Base-by-base conservation (phyloP, 225 moss, liverwort and hornwort species). In the Anthoceros angustus region DNA sequence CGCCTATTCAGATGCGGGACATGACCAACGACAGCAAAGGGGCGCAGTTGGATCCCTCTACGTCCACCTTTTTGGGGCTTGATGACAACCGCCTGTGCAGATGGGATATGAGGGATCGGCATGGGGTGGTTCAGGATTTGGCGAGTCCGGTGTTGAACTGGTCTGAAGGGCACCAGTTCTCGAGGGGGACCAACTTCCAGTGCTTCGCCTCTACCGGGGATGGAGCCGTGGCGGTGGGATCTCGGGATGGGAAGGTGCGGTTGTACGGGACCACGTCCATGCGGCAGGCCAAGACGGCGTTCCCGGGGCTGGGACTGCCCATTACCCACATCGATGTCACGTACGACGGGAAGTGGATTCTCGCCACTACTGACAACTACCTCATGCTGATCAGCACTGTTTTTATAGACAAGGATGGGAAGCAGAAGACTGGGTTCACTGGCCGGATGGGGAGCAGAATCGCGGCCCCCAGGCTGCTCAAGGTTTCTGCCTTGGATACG, bases 311-410 rank as follows among this genome's bases (percentile, higher is more conserved):
- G 65, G 95, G 95, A 25, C 82, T 88, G 20, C 85, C 95, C 6
- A 88, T 98, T 40, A 98, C 88, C 10, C 86, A 98, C 77, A 91
- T 98, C 0, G 95, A 98, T 70, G 92, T 98, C n/a, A 98, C 92
- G 0, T 98, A 80, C 70, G 92, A 92, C 69, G 95, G 87, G 69
- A 98, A 86, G 80, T 98, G 91, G 95, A 80, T 98, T 62, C 66
- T 98, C 69, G 95, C 95, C 4, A 98, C 91, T 10, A 98, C 95
- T 16, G 91, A 98, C 70, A 92, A 87, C 10, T 92, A 81, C 80
- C 77, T 98, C 80, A 89, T 92, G 40, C 77, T 98, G 48, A 98
- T 98, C 69, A 86, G 95, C 69, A 92, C 92, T 0, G 72, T 87
- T 0, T 98, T 86, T 73, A 98, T 81, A 46, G 95, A 92, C 42